Conservation (phyloP, 2,329 filamentous ascomycete species). For the Didymella keratinophila region DNA sequence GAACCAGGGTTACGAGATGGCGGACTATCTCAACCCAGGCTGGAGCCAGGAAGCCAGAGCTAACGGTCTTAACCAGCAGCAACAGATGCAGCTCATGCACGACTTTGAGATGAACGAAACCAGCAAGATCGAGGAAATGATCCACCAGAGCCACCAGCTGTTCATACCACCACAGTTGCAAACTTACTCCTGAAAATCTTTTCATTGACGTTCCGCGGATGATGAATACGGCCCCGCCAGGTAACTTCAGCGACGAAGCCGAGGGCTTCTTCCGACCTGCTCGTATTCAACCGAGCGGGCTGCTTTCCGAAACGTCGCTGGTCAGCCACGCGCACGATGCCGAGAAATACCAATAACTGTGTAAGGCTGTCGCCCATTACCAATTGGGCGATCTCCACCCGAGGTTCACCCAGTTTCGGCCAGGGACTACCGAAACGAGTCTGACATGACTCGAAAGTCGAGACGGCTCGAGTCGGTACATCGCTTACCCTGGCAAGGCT, state of each 20-base stretch:
- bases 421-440: not conserved
- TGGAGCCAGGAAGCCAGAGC: constrained; percentile 59
- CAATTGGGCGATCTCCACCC: constrained; percentile 13
- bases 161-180: constrained; percentile 43
- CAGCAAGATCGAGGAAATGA: constrained; percentile 52
- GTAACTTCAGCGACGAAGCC: constrained; percentile 4
- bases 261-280: not conserved
- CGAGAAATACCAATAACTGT: constrained; percentile 2
- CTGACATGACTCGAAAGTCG: constrained; percentile 8
- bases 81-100: constrained; percentile 84
- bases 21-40: constrained; percentile 61
- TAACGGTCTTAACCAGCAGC: constrained; percentile 72
- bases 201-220: not conserved
- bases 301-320: not conserved
- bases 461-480: not conserved
- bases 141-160: constrained; percentile 51
- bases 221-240: not conserved
- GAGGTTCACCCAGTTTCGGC: not conserved
- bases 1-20: constrained; percentile 47
- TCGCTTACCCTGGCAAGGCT: not conserved
- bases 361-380: constrained; percentile 1
- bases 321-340: constrained; percentile 10
- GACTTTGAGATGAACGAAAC: constrained; percentile 69
- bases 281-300: not conserved
- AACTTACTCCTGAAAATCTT: constrained; percentile 34